Evolutionary conservation across 108 stramenopile genomes (phyloP), one percentile per base, ranked within the genome.

Genomic region (Cyclotella choctawhatcheeana): DNA sequence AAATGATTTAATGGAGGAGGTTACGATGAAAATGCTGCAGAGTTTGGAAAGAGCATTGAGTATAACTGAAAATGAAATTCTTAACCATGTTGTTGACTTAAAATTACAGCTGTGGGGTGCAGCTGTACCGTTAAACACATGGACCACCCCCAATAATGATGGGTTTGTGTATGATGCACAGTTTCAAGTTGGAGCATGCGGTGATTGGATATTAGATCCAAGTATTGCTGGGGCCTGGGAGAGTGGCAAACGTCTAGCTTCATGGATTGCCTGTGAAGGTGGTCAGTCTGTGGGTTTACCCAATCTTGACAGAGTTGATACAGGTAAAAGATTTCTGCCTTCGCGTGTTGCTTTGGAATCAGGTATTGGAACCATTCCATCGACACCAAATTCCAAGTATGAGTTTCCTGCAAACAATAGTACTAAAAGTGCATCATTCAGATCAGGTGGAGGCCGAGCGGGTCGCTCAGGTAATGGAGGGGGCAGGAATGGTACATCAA

Each of bases 101-200:
- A 85, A 85, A 51, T 58, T 95, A 40, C 94, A 95, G 73, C 74
- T 95, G 12, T 95, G 94, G 94, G 94, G 94, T 20, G 94, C 94
- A 5, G 94, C 87, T 13, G 86, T 95, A 32, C 94, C 94, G 0
- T 48, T 95, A 25, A 95, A 95, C 67, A 84, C 80, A 2, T 93
- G 90, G 90, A 37, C 14, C 20, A 53, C 22, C 5, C 32, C 44
- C 31, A 43, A 50, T n/a, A 64, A 47, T 25, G 62, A 69, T 26
- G 89, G 89, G 32, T 94, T 88, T 65, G 60, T 92, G 4, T 90
- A 82, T 58, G 93, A 94, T 73, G 60, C 74, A 21, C 27, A 66
- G 26, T 75, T 71, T 64, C 54, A 77, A 32, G 90, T 92, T 26
- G 90, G 90, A 17, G 89, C 87, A n/a, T 88, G 86, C 27, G 93